Evolutionary conservation across 352 stramenopile genomes (phyloP).

Genomic region (Blastocystis sp.): DNA sequence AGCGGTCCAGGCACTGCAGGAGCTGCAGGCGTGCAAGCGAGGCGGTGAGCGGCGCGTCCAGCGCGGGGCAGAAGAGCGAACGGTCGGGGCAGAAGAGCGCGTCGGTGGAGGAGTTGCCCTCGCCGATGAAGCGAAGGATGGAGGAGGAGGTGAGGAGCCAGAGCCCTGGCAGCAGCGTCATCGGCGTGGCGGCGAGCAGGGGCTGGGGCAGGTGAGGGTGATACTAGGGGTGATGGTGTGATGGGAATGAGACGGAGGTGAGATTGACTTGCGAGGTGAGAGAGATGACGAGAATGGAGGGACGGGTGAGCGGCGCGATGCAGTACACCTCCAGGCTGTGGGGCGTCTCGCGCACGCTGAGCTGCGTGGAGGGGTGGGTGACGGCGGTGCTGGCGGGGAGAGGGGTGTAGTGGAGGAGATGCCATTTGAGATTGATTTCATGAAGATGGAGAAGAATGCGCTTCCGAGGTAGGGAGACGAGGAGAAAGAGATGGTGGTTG

Average conservation of each 20-base stretch:
- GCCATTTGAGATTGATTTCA: neutral
- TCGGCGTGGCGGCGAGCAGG: neutral
- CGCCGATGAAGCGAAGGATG: neutral
- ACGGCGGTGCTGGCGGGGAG: neutral
- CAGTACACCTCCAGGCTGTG: conserved; percentile 6
- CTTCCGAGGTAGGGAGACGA: neutral
- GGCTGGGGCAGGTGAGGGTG: neutral
- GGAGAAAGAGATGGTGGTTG: neutral
- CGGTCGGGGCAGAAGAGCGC: neutral
- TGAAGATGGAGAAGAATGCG: neutral
- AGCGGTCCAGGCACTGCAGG: neutral
- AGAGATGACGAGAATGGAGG: neutral
- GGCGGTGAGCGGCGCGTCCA: neutral
- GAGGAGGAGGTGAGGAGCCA: neutral
- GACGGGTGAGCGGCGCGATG: neutral
- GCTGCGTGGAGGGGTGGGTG: neutral
- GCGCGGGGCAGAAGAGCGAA: neutral
- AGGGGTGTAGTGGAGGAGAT: neutral
- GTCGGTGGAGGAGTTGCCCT: neutral
- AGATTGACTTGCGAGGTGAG: neutral
- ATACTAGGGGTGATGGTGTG: neutral
- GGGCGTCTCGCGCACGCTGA: neutral
- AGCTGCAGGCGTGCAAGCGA: neutral
- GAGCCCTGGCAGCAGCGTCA: neutral
- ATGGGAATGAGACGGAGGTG: neutral